These are phyloP conservation scores for Fusarium sp. DNA, from an alignment of 2,329 filamentous ascomycete genomes.

Conservation along the genomic window DNA sequence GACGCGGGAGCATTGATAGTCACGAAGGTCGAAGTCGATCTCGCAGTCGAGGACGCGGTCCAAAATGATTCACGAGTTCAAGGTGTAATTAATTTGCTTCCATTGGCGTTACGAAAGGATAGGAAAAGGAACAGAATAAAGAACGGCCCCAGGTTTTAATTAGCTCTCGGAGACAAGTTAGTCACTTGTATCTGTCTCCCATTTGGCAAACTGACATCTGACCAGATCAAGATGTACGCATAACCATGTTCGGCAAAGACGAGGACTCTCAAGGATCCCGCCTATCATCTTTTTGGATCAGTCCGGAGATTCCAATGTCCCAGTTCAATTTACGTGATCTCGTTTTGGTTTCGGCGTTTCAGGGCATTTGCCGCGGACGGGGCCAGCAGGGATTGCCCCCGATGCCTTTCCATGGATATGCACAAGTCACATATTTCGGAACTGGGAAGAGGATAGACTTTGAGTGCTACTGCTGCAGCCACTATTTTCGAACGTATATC, in stretches of 20 bases:
- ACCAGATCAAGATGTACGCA: constrained; percentile 38
- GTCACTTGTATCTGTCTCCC: constrained; percentile 23
- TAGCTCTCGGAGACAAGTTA: constrained; percentile 44
- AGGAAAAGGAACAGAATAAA: constrained; percentile 13
- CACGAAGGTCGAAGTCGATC: constrained; percentile 57
- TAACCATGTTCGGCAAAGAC: constrained; percentile 19
- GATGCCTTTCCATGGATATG: constrained; percentile 10
- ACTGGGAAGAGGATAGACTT: constrained; percentile 3
- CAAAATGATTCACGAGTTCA: constrained; percentile 44
- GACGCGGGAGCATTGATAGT: constrained; percentile 60
- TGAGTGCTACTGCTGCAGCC: constrained; percentile 20
- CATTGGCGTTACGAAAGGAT: constrained; percentile 38
- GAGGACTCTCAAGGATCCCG: constrained; percentile 20
- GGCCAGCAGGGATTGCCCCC: not conserved
- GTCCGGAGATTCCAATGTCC: constrained; percentile 27
- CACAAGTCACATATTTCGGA: not conserved
- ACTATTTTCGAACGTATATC: constrained; percentile 26
- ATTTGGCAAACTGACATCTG: constrained; percentile 40
- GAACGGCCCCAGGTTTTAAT: constrained; percentile 21
- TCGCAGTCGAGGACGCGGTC: constrained; percentile 52
- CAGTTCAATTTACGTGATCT: constrained; percentile 25
- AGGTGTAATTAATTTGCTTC: constrained; percentile 33
- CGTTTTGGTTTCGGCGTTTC: constrained; percentile 11
- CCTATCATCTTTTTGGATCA: constrained; percentile 22
- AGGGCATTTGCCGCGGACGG: constrained; percentile 6